These are phyloP conservation scores for Penicillium sp. DNA, from an alignment of 2,329 filamentous ascomycete species.

Conservation along the genomic window DNA sequence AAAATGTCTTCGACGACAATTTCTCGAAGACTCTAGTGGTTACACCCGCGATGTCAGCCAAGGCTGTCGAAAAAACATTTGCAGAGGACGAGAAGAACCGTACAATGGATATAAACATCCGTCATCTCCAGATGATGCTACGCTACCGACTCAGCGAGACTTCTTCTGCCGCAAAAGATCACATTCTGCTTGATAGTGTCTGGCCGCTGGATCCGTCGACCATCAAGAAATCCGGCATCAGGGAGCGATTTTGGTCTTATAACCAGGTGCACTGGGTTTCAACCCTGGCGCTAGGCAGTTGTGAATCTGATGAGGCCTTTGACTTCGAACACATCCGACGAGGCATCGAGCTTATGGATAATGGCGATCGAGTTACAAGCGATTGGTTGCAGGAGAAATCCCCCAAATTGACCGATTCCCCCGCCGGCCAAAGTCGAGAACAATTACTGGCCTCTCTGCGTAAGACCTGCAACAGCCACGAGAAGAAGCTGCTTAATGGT, in stretches of 20 bases:
- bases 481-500: slow-evolving; percentile 74
- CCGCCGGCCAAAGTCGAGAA: slow-evolving; percentile 33
- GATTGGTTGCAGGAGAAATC: slow-evolving; percentile 36
- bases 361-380: slow-evolving; percentile 37
- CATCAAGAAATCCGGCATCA: slow-evolving; percentile 39
- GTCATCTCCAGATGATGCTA: slow-evolving; percentile 62
- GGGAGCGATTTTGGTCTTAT: slow-evolving; percentile 54
- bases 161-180: slow-evolving; percentile 28
- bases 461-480: slow-evolving; percentile 65
- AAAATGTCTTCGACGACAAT: slow-evolving; percentile 43
- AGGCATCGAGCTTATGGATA: slow-evolving; percentile 39
- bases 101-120: slow-evolving; percentile 56
- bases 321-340: slow-evolving; percentile 37
- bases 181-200: slow-evolving; percentile 27
- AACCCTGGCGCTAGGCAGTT: slow-evolving; percentile 49
- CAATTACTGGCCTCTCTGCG: slow-evolving; percentile 48
- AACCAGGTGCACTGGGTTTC: slow-evolving; percentile 58
- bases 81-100: slow-evolving; percentile 47
- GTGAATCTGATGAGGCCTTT: slow-evolving; percentile 39
- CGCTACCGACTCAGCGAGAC: slow-evolving; percentile 34
- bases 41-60: slow-evolving; percentile 45
- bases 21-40: slow-evolving; percentile 53
- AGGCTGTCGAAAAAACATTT: slow-evolving; percentile 39
- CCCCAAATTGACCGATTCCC: slow-evolving; percentile 28
- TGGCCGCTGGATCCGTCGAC: slow-evolving; percentile 29